These are phyloP conservation scores for Yarrowia bubula DNA, from an alignment of 805 yeast genomes.

Conservation along the genomic window DNA sequence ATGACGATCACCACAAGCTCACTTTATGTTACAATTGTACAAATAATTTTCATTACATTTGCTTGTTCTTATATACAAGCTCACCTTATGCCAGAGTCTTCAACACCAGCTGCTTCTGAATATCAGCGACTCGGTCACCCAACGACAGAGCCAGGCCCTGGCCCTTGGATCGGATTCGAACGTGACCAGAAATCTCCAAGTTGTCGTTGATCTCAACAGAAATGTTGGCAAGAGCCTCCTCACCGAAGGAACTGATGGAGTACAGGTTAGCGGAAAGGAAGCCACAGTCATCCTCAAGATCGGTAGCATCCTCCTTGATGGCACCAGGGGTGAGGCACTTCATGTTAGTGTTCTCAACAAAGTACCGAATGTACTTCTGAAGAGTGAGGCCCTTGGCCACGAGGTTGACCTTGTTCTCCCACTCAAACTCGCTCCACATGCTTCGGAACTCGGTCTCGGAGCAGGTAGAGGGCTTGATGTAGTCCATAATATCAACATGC, in stretches of 20 bases:
- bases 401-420: slow-evolving; percentile 97
- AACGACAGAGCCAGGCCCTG: slow-evolving; percentile 94
- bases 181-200: slow-evolving; percentile 86
- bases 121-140: slow-evolving; percentile 88
- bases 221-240: slow-evolving; percentile 93
- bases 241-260: slow-evolving; percentile 91
- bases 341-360: slow-evolving; percentile 88
- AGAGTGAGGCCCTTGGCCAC: slow-evolving; percentile 47
- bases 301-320: slow-evolving; percentile 54
- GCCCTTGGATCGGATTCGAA: slow-evolving; percentile 94
- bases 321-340: slow-evolving; percentile 90
- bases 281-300: slow-evolving; percentile 55
- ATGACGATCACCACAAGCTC: neutral
- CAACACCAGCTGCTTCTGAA: slow-evolving; percentile 46
- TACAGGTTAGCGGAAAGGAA: slow-evolving; percentile 93
- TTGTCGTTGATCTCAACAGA: slow-evolving; percentile 79
- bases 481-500: slow-evolving; percentile 95
- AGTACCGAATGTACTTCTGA: slow-evolving; percentile 71
- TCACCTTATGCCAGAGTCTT: slow-evolving; percentile 20
- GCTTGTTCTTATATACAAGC: slow-evolving; percentile 15
- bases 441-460: slow-evolving; percentile 86
- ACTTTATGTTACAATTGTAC: neutral
- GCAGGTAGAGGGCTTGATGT: slow-evolving; percentile 91
- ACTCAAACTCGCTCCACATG: slow-evolving; percentile 99
- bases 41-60: slow-evolving; percentile 11